Evolutionary conservation across 2,329 filamentous ascomycete genomes (phyloP).

Genomic region (Talaromyces sp.): DNA sequence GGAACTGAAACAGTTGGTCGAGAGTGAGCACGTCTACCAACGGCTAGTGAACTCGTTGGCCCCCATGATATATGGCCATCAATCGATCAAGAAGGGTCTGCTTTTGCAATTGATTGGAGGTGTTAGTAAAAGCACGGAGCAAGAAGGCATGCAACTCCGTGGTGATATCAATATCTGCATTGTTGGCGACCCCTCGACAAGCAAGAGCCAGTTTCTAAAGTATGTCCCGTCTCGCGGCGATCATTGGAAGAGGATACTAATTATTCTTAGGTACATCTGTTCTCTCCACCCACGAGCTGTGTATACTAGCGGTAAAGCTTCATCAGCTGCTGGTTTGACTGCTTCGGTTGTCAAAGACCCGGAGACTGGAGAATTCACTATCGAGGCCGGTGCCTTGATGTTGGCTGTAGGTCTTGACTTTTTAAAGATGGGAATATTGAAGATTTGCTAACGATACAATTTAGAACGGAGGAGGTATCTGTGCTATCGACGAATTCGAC

Average conservation of each 20-base stretch:
- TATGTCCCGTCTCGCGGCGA: conserved; percentile 25
- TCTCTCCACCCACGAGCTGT: conserved; percentile 94
- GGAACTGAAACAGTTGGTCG: conserved; percentile 87
- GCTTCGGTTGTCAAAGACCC: conserved; percentile 97
- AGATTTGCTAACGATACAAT: conserved; percentile 4
- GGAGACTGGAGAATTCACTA: conserved; percentile 97
- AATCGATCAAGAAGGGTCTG: conserved; percentile 95
- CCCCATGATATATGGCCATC: conserved; percentile 95
- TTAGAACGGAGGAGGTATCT: conserved; percentile 77
- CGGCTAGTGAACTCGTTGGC: conserved; percentile 89
- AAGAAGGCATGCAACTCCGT: conserved; percentile 88
- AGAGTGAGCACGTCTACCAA: conserved; percentile 91
- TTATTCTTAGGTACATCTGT: conserved; percentile 66
- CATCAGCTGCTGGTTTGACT: conserved; percentile 93
- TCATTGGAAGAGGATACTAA: conserved; percentile 6
- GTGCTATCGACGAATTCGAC: conserved; percentile 98
- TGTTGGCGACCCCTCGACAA: conserved; percentile 93
- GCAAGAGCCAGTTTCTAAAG: conserved; percentile 96
- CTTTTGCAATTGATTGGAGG: conserved; percentile 94
- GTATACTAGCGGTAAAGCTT: conserved; percentile 96
- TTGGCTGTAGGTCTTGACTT: conserved; percentile 55
- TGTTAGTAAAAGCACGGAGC: conserved; percentile 79
- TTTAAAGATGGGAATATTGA: neutral
- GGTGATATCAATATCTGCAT: conserved; percentile 99
- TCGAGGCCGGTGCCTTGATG: conserved; percentile 97